Evolutionary conservation across 2,329 filamentous ascomycete genomes (phyloP), one percentile per base, ranked within the genome.

Genomic region (Penicillium decumbens): DNA sequence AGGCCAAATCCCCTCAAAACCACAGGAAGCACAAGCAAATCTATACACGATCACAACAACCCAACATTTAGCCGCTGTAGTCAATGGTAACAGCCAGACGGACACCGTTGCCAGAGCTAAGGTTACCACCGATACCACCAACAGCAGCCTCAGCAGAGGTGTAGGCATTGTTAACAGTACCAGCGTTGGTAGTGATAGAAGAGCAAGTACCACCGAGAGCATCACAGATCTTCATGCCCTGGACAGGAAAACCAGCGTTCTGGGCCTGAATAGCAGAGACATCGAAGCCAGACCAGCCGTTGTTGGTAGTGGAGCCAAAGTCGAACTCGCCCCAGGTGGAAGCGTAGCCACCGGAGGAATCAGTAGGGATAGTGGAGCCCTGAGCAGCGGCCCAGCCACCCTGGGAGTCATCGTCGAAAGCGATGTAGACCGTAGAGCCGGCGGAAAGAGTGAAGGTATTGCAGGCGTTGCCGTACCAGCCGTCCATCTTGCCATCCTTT

Each of bases 211-310:
- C 50, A 12, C 59, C 48, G n/a, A 49, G 29, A n/a, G 45, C 54
- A 44, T 66, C 58, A 43, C 67, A 70, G 37, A 70, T 68, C 53
- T 61, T 40, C 67, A 70, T 69, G 8, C 67, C 67, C 59, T 70
- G 67, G n/a, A 69, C 60, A 3, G 50, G 27, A 15, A 59, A 6
- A 7, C 55, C 56, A 6, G 64, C 60, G 25, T 62, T 54, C 59
- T 68, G 61, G 12, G 66, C 62, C 40, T 59, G 51, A 43, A 70
- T 69, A 9, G 62, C 65, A 6, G 64, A 66, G 37, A 66, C 65
- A 46, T 68, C 65, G 39, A 64, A 67, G 18, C 65, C 65, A 45
- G 62, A 65, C 61, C 60, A 65, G 44, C 53, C 61, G 9, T 38
- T 44, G 55, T 68, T 68, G 33, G 41, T 46, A 24, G 45, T 32